Percentiles rank a stretch among this genome's conserved stretches.
phyloP scores from a whole-genome alignment of 192 early-diverging fungal genomes.

The Coemansia nantahalensis region DNA sequence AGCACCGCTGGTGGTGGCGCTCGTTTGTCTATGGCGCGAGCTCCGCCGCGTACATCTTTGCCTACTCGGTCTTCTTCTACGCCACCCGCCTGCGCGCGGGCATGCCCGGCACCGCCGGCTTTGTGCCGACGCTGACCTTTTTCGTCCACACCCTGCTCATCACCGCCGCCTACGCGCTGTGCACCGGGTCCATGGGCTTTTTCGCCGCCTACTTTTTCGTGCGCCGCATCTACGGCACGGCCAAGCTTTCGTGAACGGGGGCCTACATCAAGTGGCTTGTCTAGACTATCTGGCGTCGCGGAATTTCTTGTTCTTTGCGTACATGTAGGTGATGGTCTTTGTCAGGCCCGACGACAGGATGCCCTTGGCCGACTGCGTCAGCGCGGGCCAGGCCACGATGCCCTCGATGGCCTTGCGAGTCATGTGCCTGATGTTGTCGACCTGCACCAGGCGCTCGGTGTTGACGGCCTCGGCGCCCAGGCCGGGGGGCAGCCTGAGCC shows the following conservation, averaged over 20 bases:
- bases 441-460: constrained; percentile 20
- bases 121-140: constrained; percentile 73
- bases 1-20: constrained; percentile 94
- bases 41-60: constrained; percentile 75
- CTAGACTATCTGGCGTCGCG: constrained; percentile 1
- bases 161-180: constrained; percentile 57
- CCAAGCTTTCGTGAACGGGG: constrained; percentile 20
- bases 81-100: constrained; percentile 61
- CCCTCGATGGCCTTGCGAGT: constrained; percentile 54
- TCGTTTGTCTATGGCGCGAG: constrained; percentile 76
- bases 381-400: constrained; percentile 74
- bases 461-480: constrained; percentile 29
- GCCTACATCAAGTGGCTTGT: neutral
- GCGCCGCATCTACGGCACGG: constrained; percentile 41
- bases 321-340: constrained; percentile 62
- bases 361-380: constrained; percentile 91
- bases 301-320: constrained; percentile 50
- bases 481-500: constrained; percentile 26
- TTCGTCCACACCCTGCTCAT: constrained; percentile 70
- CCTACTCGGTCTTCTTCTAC: constrained; percentile 77
- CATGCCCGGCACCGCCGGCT: constrained; percentile 49
- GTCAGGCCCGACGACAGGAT: constrained; percentile 80
- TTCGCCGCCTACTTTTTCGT: constrained; percentile 52
- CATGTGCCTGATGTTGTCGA: constrained; percentile 40
- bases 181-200: constrained; percentile 52